These are phyloP conservation scores for Paracoccidioides lutzii DNA, from an alignment of 2,329 filamentous ascomycete species.

Conservation along the genomic window DNA sequence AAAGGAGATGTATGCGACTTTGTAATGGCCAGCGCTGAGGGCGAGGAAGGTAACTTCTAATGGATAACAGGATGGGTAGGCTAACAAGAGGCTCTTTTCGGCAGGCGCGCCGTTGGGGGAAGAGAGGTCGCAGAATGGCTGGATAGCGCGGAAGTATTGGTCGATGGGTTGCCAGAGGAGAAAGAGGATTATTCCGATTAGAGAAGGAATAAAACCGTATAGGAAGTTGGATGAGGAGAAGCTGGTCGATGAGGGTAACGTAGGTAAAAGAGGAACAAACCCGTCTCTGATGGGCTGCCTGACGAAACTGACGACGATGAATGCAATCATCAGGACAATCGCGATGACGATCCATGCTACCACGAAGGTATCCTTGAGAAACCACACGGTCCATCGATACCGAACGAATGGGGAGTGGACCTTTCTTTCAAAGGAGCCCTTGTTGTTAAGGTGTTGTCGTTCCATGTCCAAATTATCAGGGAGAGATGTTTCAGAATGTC, in stretches of 20 bases:
- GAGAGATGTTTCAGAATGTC: conserved; percentile 18
- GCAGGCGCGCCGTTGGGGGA: conserved; percentile 40
- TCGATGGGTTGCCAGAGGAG: conserved; percentile 49
- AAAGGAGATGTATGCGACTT: conserved; percentile 44
- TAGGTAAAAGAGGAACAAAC: conserved; percentile 56
- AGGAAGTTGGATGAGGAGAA: conserved; percentile 84
- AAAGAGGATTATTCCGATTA: conserved; percentile 47
- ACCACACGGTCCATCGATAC: conserved; percentile 64
- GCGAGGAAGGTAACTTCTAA: conserved; percentile 41
- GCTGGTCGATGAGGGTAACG: conserved; percentile 46
- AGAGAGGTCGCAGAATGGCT: conserved; percentile 45
- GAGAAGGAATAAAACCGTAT: conserved; percentile 53
- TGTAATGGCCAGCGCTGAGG: conserved; percentile 42
- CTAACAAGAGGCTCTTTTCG: conserved; percentile 43
- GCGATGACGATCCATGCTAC: conserved; percentile 51
- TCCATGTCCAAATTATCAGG: conserved; percentile 26
- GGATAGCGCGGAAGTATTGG: conserved; percentile 45
- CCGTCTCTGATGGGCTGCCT: conserved; percentile 53
- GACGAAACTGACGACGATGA: conserved; percentile 69
- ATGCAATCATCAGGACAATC: conserved; percentile 50
- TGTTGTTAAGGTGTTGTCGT: conserved; percentile 23
- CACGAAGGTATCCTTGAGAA: conserved; percentile 54
- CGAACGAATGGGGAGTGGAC: conserved; percentile 42
- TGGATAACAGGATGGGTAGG: conserved; percentile 44
- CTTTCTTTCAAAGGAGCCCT: conserved; percentile 37